A percentile compares a stretch with the other conserved stretches of the same genome.
phyloP scores from a whole-genome alignment of 2,329 filamentous ascomycete genomes.

The Neofusicoccum umdonicola region DNA sequence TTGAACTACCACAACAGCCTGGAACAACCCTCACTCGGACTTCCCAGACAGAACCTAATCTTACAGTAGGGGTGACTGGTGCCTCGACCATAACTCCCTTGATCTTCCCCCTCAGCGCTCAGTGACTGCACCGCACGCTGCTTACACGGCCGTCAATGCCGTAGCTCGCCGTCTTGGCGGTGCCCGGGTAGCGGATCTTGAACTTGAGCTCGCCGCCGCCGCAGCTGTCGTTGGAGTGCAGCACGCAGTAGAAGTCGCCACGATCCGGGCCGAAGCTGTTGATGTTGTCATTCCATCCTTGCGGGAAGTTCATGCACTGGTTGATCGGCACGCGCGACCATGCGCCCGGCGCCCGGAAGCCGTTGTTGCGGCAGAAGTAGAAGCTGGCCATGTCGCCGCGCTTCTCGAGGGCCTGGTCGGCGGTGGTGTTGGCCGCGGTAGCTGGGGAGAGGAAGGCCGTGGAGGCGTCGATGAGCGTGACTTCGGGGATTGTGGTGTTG shows the following conservation, averaged over 20 bases:
- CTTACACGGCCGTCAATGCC: not conserved
- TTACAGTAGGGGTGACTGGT: too few species aligned
- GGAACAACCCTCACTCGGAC: too few species aligned
- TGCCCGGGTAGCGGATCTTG: not conserved
- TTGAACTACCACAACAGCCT: too few species aligned
- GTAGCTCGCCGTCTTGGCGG: not conserved
- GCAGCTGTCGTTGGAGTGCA: not conserved
- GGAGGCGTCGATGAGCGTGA: not conserved
- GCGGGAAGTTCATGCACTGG: not conserved
- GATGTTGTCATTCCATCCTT: not conserved
- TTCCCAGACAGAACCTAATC: too few species aligned
- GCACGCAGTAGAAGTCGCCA: not conserved
- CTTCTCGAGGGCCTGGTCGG: not conserved
- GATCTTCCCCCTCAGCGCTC: too few species aligned
- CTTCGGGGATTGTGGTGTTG: not conserved
- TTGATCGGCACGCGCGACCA: not conserved
- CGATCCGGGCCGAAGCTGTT: not conserved
- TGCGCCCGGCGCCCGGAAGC: not conserved
- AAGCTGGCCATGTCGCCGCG: not conserved
- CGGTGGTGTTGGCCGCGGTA: not conserved
- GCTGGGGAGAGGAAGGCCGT: not conserved
- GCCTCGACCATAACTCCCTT: too few species aligned
- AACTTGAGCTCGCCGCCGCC: not conserved
- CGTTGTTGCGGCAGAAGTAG: slow-evolving; percentile 1
- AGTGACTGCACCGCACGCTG: not conserved